A percentile compares a stretch with the other conserved stretches of the same genome.
These are phyloP conservation scores for Chlamydomonas incerta DNA, from an alignment of 139 green algal species.

Conservation along the genomic window DNA sequence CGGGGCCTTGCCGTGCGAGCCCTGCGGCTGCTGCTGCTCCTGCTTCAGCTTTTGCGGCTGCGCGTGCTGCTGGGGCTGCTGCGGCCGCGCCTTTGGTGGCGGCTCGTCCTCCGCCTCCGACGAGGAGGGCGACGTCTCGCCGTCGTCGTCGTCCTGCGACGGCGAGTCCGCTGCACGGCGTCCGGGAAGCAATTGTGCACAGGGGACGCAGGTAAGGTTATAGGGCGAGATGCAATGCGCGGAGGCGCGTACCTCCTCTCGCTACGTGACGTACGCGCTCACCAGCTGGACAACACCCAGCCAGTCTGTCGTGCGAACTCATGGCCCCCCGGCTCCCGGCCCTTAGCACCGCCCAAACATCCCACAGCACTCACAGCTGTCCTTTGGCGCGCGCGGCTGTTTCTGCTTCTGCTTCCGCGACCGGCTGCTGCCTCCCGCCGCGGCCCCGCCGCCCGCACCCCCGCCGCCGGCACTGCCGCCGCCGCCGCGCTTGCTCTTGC, in stretches of 20 bases:
- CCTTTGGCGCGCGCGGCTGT: neutral
- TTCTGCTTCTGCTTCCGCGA: neutral
- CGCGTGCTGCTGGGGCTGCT: neutral
- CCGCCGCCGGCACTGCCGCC: neutral
- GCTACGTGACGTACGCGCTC: no score
- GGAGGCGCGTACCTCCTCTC: no score
- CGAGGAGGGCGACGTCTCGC: neutral
- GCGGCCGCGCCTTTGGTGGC: no score
- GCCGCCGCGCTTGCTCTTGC: neutral
- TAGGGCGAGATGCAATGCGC: no score
- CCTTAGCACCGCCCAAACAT: neutral
- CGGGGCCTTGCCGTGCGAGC: no score
- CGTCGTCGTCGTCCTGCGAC: conserved; percentile 1
- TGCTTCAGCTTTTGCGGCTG: neutral
- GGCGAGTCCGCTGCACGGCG: conserved; percentile 18
- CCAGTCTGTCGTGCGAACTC: no score
- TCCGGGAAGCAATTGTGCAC: no score
- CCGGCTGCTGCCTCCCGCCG: neutral
- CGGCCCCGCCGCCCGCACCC: neutral
- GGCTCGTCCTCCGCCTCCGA: neutral
- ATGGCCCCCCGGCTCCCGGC: neutral
- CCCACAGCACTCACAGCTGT: conserved; percentile 1
- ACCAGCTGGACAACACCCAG: no score
- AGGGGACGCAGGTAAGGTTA: no score
- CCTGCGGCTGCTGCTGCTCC: neutral